Percentiles rank a stretch among this genome's conserved stretches.
phyloP scores from a whole-genome alignment of 1,284 basidiomycete genomes.

The Apiotrichum siamense region DNA sequence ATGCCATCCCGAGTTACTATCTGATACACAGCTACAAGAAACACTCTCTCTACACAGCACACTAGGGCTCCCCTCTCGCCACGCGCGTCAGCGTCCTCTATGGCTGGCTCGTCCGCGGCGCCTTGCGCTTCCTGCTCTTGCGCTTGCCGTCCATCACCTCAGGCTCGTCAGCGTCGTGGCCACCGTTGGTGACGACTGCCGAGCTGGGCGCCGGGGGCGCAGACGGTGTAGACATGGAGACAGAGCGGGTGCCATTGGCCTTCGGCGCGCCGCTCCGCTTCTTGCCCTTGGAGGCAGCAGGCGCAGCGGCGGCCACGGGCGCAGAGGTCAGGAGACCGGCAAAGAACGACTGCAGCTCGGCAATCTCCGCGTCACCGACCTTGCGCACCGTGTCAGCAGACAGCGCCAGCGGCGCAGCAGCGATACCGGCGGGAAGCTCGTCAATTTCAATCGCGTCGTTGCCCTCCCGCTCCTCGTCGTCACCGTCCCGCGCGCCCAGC shows the following conservation, averaged over 20 bases:
- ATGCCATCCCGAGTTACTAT: too few relatives aligned
- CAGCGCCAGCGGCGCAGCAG: background rate
- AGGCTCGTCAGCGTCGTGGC: conserved; percentile 5
- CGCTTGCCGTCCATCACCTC: conserved; percentile 9
- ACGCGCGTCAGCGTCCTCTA: too few relatives aligned
- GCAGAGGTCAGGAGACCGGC: conserved; percentile 3
- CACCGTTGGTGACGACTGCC: background rate
- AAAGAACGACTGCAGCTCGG: conserved; percentile 15
- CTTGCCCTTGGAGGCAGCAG: background rate
- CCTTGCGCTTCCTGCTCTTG: conserved; percentile 22
- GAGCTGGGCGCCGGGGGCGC: too few relatives aligned
- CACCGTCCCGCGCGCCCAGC: conserved; percentile 43
- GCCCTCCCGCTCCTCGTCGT: conserved; percentile 1
- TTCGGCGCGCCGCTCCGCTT: background rate
- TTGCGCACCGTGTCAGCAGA: conserved; percentile 3
- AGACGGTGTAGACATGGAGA: background rate
- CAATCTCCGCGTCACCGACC: conserved; percentile 15
- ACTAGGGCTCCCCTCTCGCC: too few relatives aligned
- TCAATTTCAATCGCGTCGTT: conserved; percentile 4
- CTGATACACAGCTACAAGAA: too few relatives aligned
- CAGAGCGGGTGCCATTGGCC: background rate
- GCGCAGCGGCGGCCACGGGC: background rate
- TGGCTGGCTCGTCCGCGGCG: conserved; percentile 11
- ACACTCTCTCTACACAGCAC: too few relatives aligned
- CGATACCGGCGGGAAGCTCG: background rate